These are phyloP conservation scores for Postia placenta DNA, from an alignment of 768 basidiomycete species.

Conservation along the genomic window DNA sequence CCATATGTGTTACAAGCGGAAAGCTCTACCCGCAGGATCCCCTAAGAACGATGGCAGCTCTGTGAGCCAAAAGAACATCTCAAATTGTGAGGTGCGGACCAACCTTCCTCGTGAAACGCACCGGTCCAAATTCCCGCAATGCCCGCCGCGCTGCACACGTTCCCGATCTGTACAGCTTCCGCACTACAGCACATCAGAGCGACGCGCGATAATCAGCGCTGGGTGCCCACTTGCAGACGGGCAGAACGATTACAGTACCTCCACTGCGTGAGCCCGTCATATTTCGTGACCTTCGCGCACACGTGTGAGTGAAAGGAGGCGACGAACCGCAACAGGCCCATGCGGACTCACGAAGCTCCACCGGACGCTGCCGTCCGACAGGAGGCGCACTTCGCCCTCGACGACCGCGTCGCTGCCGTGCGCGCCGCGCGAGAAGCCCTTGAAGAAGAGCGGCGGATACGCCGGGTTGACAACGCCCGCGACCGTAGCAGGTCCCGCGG, in stretches of 20 bases:
- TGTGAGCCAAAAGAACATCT: not conserved
- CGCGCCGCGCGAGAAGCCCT: constrained; percentile 22
- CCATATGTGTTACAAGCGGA: not conserved
- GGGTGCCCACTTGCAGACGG: not conserved
- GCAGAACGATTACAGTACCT: constrained; percentile 33
- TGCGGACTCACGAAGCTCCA: constrained; percentile 46
- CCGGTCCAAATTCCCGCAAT: constrained; percentile 68
- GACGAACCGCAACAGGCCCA: constrained; percentile 1
- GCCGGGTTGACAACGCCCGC: constrained; percentile 10
- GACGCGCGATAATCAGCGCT: not conserved
- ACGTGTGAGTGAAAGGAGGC: not conserved
- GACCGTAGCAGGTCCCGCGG: constrained; percentile 1
- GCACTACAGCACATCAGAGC: constrained; percentile 36
- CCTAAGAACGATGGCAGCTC: constrained; percentile 26
- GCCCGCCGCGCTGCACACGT: constrained; percentile 58
- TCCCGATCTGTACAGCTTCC: constrained; percentile 62
- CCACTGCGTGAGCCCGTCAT: constrained; percentile 51
- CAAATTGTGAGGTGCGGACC: constrained; percentile 1
- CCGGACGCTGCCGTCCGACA: constrained; percentile 26
- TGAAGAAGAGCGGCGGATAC: constrained; percentile 25
- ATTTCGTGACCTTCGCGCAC: constrained; percentile 41
- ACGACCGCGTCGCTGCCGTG: constrained; percentile 24
- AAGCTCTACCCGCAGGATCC: constrained; percentile 56
- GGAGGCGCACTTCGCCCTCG: constrained; percentile 29
- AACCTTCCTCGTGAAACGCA: constrained; percentile 50